These are phyloP conservation scores for Tetragonia tetragonoides DNA, from an alignment of 148 eudicot species.

Conservation along the genomic window DNA sequence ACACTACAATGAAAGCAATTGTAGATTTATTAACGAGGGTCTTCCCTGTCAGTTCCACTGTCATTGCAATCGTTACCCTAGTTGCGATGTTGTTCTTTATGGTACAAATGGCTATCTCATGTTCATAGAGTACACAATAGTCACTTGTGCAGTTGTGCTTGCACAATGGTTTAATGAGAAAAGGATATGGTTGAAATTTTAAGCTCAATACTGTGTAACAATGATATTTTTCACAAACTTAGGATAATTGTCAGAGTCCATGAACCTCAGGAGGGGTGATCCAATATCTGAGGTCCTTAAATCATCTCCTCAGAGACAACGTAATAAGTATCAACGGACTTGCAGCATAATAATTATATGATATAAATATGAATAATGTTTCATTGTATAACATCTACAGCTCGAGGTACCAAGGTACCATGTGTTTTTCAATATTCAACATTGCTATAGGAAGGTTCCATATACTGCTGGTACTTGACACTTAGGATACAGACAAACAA, in stretches of 20 bases:
- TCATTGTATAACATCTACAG: not conserved
- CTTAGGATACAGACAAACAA: not conserved
- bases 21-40: too few species aligned
- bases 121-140: not conserved
- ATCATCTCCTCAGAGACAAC: too few species aligned
- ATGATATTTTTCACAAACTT: not conserved
- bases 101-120: not conserved
- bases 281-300: too few species aligned
- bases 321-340: too few species aligned
- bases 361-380: too few species aligned
- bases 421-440: not conserved
- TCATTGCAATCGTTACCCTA: not conserved
- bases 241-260: not conserved
- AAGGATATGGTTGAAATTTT: not conserved
- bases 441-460: not conserved
- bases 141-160: not conserved
- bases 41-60: not conserved
- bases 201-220: not conserved
- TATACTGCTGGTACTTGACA: not conserved
- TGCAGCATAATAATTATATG: too few species aligned
- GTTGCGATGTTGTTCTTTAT: not conserved
- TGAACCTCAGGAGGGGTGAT: not conserved
- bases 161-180: not conserved
- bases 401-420: not conserved
- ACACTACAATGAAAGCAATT: too few species aligned